phyloP scores from a whole-genome alignment of 768 basidiomycete species.

The Lactarius hengduanensis region DNA sequence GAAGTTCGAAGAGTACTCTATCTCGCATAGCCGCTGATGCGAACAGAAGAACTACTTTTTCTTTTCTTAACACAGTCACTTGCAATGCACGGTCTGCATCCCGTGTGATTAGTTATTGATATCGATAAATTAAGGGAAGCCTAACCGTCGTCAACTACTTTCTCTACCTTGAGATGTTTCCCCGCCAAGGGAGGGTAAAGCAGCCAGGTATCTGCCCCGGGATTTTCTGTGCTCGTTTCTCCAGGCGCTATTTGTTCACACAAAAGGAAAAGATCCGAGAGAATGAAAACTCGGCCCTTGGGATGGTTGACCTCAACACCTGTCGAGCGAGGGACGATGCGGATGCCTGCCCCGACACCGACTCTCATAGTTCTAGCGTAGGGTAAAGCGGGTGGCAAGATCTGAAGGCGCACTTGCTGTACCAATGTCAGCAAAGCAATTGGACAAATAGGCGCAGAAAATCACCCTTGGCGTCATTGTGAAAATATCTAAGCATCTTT shows the following conservation, averaged over 20 bases:
- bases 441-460: slow-evolving; percentile 18
- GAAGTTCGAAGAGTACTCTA: slow-evolving; percentile 64
- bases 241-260: slow-evolving; percentile 73
- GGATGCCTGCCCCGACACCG: slow-evolving; percentile 68
- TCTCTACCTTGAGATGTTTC: slow-evolving; percentile 78
- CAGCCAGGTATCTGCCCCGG: slow-evolving; percentile 81
- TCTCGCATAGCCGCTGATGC: slow-evolving; percentile 60
- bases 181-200: slow-evolving; percentile 95
- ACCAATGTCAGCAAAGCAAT: slow-evolving; percentile 11
- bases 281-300: slow-evolving; percentile 79
- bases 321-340: slow-evolving; percentile 74
- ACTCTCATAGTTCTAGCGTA: slow-evolving; percentile 77
- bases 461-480: slow-evolving; percentile 89
- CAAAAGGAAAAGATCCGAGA: slow-evolving; percentile 90
- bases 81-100: slow-evolving; percentile 66
- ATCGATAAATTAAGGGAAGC: slow-evolving; percentile 16
- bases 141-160: slow-evolving; percentile 60
- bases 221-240: slow-evolving; percentile 54
- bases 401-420: slow-evolving; percentile 90
- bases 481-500: slow-evolving; percentile 87
- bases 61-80: slow-evolving; percentile 85
- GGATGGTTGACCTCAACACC: slow-evolving; percentile 72
- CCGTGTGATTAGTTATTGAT: slow-evolving; percentile 8
- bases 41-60: slow-evolving; percentile 66
- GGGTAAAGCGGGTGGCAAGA: slow-evolving; percentile 73